Evolutionary conservation across 257 asterid genomes (phyloP), one percentile per base, ranked within the genome.

Genomic region (Marsdenia floribunda): DNA sequence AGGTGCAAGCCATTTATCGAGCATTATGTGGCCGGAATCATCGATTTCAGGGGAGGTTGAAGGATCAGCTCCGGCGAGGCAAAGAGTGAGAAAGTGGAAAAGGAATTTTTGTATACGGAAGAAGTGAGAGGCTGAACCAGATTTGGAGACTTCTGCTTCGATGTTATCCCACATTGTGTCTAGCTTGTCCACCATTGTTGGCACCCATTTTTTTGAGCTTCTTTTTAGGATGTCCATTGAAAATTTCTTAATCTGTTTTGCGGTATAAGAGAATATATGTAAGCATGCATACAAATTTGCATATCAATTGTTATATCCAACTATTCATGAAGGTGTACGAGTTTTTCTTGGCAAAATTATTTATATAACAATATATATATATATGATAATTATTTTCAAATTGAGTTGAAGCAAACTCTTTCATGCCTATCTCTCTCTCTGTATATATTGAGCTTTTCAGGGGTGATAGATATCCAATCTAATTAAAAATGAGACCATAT

Each of bases 191-290:
- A 73, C 74, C 78, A 93, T 76, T 55, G 97, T 82, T 0, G 90
- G 76, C 60, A 85, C 88, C 98, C 97, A 91, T 35, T 74, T 85
- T 46, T 80, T 72, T 54, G 97, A 86, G 90, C 98, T 88, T 78
- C 89, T 82, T 83, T 80, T 82, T 33, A 93, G 73, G 71, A 87
- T 86, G 82, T 91, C 96, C 37, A 80, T 9, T 18, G 93, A 66
- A 65, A 90, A 87, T 50, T 79, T 83, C 86, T 93, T 93, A 18
- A 90, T 16, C 97, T 93, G 91, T 73, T 49, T 26, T 18, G 24
- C 2, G 7, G 33, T 29, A 29, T 11, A n/a, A n/a, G 33, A n/a
- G 33, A 57, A 21, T 6, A 21, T 55, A 50, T 18, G 21, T 18
- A 53, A 16, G 24, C 16, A 50, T 3, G 55, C 55, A 50, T 47